Conservation (phyloP, 768 basidiomycete species). For the Hericium coralloides region DNA sequence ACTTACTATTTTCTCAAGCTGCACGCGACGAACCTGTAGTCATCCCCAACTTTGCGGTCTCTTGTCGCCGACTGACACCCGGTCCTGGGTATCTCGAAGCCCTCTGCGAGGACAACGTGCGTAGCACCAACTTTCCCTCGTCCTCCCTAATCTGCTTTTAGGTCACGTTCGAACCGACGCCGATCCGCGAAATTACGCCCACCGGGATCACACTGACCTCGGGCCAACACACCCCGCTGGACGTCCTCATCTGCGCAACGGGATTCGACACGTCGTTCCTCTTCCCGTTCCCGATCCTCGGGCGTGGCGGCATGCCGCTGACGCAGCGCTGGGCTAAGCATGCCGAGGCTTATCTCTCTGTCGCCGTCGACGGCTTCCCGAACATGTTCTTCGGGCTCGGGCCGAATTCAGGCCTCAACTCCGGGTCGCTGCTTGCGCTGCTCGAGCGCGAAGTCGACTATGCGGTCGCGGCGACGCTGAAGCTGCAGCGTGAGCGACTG, state of each 20-base stretch:
- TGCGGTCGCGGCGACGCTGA: constrained; percentile 16
- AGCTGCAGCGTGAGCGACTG: constrained; percentile 23
- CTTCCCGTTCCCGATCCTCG: constrained; percentile 17
- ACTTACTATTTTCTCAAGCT: too few relatives aligned
- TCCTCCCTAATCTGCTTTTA: background rate
- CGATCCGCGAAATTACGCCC: constrained; percentile 19
- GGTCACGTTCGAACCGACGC: constrained; percentile 7
- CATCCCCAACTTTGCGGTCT: constrained; percentile 20
- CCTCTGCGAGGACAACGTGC: constrained; percentile 18
- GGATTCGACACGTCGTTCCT: constrained; percentile 17
- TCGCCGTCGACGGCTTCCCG: constrained; percentile 22
- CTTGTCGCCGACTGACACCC: constrained; percentile 23
- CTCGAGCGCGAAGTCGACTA: constrained; percentile 21
- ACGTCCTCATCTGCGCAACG: constrained; percentile 25
- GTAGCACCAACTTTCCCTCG: background rate
- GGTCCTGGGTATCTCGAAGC: constrained; percentile 25
- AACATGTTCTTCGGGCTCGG: constrained; percentile 19
- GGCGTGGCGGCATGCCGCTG: constrained; percentile 21
- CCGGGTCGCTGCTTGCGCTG: constrained; percentile 18
- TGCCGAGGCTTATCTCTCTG: constrained; percentile 21
- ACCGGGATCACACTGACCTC: constrained; percentile 21
- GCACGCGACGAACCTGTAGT: constrained; percentile 1
- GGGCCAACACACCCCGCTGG: constrained; percentile 19
- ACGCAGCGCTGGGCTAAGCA: constrained; percentile 20
- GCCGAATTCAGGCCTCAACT: constrained; percentile 20